A percentile compares a stretch with the other conserved stretches of the same genome.
phyloP scores from a whole-genome alignment of 2,329 filamentous ascomycete species.

The Aureobasidium namibiae region DNA sequence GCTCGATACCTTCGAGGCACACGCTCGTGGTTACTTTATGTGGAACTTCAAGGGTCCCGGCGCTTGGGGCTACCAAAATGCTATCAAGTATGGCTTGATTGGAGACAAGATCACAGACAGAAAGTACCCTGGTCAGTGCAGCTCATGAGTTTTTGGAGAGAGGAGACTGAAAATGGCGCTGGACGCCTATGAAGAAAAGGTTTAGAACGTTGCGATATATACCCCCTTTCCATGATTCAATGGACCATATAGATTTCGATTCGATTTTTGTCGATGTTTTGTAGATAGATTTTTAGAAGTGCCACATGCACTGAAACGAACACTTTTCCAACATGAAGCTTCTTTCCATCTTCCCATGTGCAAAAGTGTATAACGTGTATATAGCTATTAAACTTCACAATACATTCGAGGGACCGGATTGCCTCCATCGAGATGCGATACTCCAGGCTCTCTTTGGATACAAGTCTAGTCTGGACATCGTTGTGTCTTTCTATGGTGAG shows the following conservation, averaged over 20 bases:
- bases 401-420: no score
- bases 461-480: no score
- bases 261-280: slow-evolving; percentile 7
- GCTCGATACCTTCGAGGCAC: slow-evolving; percentile 35
- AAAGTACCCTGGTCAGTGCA: slow-evolving; percentile 22
- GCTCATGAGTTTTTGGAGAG: neutral
- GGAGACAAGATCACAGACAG: slow-evolving; percentile 29
- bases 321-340: neutral
- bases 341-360: neutral
- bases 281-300: slow-evolving; percentile 2
- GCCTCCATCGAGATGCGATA: no score
- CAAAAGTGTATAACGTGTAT: no score
- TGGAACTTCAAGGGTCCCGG: slow-evolving; percentile 37
- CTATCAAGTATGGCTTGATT: slow-evolving; percentile 32
- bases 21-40: slow-evolving; percentile 34
- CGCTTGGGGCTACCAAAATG: slow-evolving; percentile 35
- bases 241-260: slow-evolving; percentile 12
- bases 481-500: no score
- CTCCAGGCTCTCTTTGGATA: no score
- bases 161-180: slow-evolving; percentile 5
- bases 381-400: no score
- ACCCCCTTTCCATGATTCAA: slow-evolving; percentile 7
- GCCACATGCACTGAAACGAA: neutral
- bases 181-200: slow-evolving; percentile 1
- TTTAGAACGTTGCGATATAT: slow-evolving; percentile 8